Conservation (phyloP, 176 grass and related monocot species). For the Leersia perrieri region DNA sequence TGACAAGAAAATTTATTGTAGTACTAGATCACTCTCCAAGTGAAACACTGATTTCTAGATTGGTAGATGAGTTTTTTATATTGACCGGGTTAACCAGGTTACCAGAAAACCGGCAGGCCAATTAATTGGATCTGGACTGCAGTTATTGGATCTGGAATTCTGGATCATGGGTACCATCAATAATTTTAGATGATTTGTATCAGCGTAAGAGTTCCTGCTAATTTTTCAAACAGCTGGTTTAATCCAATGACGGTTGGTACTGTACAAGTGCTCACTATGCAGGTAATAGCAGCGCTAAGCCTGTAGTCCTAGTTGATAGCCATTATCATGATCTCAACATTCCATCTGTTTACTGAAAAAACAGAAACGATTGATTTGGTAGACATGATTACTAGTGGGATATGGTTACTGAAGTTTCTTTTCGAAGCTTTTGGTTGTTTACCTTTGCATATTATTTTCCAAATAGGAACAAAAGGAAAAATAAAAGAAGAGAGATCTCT, state of each 20-base stretch:
- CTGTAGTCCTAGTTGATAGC: background rate
- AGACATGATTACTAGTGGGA: background rate
- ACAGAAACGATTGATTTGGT: background rate
- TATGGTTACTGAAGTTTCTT: no score
- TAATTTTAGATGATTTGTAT: background rate
- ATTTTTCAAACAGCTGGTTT: background rate
- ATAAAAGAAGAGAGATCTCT: no score
- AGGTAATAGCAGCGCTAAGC: background rate
- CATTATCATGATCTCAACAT: background rate
- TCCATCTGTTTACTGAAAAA: background rate
- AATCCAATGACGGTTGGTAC: no score
- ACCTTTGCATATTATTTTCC: background rate
- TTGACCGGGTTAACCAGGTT: background rate
- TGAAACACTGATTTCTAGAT: background rate
- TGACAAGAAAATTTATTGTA: background rate
- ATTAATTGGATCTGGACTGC: background rate
- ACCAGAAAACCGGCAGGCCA: background rate
- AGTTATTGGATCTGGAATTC: background rate
- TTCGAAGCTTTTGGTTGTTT: background rate
- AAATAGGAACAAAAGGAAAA: background rate
- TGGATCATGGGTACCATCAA: background rate
- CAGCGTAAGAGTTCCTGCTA: background rate
- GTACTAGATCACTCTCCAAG: background rate
- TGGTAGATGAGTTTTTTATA: background rate
- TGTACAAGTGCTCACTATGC: background rate